Conservation (phyloP, 768 basidiomycete genomes). For the Psilocybe azurescens region DNA sequence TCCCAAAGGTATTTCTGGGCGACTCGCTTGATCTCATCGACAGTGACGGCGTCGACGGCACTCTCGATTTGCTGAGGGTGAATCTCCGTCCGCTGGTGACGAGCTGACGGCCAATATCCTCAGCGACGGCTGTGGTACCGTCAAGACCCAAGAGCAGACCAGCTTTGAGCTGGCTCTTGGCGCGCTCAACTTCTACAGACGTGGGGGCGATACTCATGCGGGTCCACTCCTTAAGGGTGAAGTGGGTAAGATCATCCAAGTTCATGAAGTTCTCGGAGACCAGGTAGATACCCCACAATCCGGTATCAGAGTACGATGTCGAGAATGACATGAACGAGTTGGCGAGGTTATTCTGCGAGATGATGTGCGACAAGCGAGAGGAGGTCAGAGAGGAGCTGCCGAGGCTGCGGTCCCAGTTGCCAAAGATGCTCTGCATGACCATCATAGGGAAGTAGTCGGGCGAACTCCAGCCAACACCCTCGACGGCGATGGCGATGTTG, state of each 20-base stretch:
- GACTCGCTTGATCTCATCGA: conserved; percentile 90
- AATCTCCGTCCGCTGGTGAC: conserved; percentile 91
- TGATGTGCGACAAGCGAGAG: conserved; percentile 88
- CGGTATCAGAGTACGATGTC: conserved; percentile 97
- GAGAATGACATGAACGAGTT: conserved; percentile 99
- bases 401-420: conserved; percentile 98
- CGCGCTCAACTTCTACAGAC: conserved; percentile 89
- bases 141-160: conserved; percentile 88
- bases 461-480: conserved; percentile 97
- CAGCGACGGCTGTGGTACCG: conserved; percentile 95
- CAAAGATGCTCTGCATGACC: conserved; percentile 96
- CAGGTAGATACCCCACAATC: conserved; percentile 98
- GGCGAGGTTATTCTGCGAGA: conserved; percentile 93
- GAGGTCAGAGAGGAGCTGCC: conserved; percentile 90
- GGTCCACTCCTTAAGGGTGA: conserved; percentile 95
- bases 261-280: conserved; percentile 94
- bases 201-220: conserved; percentile 91
- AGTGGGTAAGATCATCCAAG: conserved; percentile 92
- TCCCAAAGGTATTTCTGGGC: conserved; percentile 98
- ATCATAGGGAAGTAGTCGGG: conserved; percentile 99
- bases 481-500: conserved; percentile 95
- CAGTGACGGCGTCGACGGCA: conserved; percentile 87
- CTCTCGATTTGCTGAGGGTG: conserved; percentile 92
- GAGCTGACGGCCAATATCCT: conserved; percentile 98
- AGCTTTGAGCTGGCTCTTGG: conserved; percentile 98